Base-by-base conservation (phyloP, 108 stramenopile genomes). In the Licmophora abbreviata region DNA sequence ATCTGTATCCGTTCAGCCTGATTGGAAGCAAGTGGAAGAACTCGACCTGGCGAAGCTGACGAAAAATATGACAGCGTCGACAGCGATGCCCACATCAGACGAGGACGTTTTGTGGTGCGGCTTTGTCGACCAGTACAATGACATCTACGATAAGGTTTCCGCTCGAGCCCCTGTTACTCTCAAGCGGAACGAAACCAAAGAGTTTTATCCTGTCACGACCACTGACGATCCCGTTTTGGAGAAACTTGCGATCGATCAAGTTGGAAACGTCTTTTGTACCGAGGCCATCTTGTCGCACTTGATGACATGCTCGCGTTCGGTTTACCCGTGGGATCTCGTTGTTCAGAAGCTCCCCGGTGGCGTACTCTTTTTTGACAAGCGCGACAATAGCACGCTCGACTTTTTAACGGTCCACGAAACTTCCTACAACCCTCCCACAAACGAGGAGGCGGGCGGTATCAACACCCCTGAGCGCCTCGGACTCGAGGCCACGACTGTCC, bases 191-290 rank as follows among this genome's bases (percentile, higher is more conserved):
- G 80, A 87, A 51, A 88, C 86, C 54, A 88, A 77, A 63, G 85
- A 83, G 44, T 97, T 95, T 61, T 96, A 95, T 69, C 85, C 88
- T 44, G 95, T 96, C 26, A 95, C 95, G 25, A 95, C 96, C 7
- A 95, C 86, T 10, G 98, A 99, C 51, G 98, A 99, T 82, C 98
- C 98, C 9, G 87, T 96, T 29, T 72, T 99, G 46, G 94, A 96
- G 61, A 86, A 93, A 56, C 56, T 87, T 44, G 93, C 95, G 20
- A 83, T 92, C 57, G 94, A 99, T 58, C 87, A 79, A 20, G 63
- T 72, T 38, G 95, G 94, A 6, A 88, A 86, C 15, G 87, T 99
- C 50, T 97, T 94, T 66, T 88, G 88, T 15, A 97, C 98, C 3
- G 98, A 99, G 70, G 76, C 93, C 30, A 92, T 99, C 53, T 53